These are phyloP conservation scores for Chara braunii DNA, from an alignment of 139 green algal genomes.

Conservation along the genomic window DNA sequence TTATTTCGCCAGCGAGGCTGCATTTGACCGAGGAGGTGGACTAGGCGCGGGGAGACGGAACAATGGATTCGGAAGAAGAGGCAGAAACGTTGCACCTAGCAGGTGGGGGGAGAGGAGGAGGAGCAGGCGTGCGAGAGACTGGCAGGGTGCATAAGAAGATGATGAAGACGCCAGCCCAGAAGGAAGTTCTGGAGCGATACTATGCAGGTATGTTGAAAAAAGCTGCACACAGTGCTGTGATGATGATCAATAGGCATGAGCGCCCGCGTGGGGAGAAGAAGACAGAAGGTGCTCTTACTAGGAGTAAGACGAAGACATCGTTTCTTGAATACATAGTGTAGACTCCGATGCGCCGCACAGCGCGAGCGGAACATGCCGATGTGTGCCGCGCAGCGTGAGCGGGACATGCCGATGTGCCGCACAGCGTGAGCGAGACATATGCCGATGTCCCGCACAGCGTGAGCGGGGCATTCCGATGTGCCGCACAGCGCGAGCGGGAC, in stretches of 20 bases:
- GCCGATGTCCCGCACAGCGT: too few species aligned
- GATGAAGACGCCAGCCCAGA: constrained; percentile 23
- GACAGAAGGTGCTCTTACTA: too few species aligned
- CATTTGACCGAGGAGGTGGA: too few species aligned
- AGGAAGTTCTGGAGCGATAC: constrained; percentile 6
- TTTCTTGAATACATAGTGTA: constrained; percentile 8
- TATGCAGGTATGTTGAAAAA: constrained; percentile 16
- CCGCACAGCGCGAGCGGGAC: neutral
- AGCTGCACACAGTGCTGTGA: neutral
- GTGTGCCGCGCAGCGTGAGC: too few species aligned
- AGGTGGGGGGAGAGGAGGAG: neutral
- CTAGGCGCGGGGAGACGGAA: too few species aligned
- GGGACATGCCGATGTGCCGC: neutral
- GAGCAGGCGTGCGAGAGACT: neutral
- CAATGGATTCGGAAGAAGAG: too few species aligned
- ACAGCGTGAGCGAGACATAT: neutral
- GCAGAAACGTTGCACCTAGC: too few species aligned
- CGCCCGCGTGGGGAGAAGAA: too few species aligned
- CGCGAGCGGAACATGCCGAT: neutral
- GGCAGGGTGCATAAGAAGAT: constrained; percentile 2
- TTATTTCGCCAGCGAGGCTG: too few species aligned
- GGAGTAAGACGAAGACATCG: too few species aligned
- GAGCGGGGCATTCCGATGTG: neutral
- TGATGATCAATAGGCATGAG: constrained; percentile 15
- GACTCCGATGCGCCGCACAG: neutral